phyloP scores from a whole-genome alignment of 2,329 filamentous ascomycete species.

The Fusarium neocosmosporiellum region DNA sequence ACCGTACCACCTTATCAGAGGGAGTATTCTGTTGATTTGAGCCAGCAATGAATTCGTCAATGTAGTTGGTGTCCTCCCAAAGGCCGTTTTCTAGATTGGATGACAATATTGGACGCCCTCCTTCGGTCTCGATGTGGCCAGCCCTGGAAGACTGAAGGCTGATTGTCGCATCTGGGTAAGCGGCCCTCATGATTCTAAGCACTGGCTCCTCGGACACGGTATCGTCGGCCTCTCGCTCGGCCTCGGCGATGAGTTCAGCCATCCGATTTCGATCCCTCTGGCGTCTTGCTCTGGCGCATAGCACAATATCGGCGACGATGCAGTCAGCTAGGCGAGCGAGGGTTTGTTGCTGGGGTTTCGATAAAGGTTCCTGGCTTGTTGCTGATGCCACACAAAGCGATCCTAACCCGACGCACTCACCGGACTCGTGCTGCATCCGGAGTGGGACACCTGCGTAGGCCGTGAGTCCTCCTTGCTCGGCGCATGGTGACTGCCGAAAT shows the following conservation, averaged over 20 bases:
- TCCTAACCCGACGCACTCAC: conserved; percentile 53
- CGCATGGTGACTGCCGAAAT: conserved; percentile 54
- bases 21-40: conserved; percentile 49
- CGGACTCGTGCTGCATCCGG: conserved; percentile 52
- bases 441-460: conserved; percentile 56
- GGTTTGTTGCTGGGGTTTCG: conserved; percentile 41
- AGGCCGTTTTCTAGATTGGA: conserved; percentile 51
- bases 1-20: conserved; percentile 47
- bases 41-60: conserved; percentile 52
- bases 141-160: conserved; percentile 43
- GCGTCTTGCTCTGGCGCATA: conserved; percentile 50
- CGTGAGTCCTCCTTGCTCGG: conserved; percentile 52
- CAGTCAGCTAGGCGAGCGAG: conserved; percentile 45
- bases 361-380: conserved; percentile 46
- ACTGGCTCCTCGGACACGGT: conserved; percentile 36
- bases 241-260: conserved; percentile 47
- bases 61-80: conserved; percentile 56
- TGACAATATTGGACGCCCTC: conserved; percentile 41
- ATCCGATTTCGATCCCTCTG: conserved; percentile 54
- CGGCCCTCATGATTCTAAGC: conserved; percentile 43
- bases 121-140: conserved; percentile 41
- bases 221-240: conserved; percentile 39
- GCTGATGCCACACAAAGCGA: conserved; percentile 57
- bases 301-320: conserved; percentile 55
- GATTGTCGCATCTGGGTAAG: conserved; percentile 49